phyloP scores from a whole-genome alignment of 2,329 filamentous ascomycete species.

The Hymenoscyphus salicellus region DNA sequence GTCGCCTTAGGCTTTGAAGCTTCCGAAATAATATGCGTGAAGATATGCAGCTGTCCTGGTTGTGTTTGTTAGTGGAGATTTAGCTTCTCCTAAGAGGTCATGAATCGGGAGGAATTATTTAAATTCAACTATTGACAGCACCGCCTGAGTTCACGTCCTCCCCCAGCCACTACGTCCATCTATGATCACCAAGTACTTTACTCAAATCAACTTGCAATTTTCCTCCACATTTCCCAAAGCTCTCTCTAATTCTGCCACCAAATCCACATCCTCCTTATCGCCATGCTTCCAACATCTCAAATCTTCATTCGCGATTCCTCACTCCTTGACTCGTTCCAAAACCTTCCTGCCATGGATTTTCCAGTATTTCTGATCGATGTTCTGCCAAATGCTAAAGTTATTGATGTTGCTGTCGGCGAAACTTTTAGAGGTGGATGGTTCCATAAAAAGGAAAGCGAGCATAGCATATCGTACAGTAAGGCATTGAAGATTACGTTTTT shows the following conservation, averaged over 20 bases:
- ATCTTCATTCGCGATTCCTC: no score
- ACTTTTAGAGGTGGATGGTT: background rate
- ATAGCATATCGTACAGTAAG: background rate
- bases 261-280: no score
- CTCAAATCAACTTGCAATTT: no score
- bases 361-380: background rate
- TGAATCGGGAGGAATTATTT: no score
- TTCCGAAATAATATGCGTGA: background rate
- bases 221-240: no score
- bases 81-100: background rate
- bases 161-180: no score
- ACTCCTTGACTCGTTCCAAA: background rate
- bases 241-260: no score
- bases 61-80: background rate
- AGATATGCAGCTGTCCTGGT: background rate
- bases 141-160: no score
- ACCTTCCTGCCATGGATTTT: background rate
- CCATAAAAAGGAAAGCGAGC: background rate
- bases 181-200: no score
- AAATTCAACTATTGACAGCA: no score
- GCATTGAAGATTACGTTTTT: background rate
- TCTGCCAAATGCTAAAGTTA: background rate
- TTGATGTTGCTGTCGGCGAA: background rate
- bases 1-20: background rate
- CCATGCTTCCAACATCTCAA: no score